Base-by-base conservation (phyloP, 805 yeast species). In the Wickerhamomyces strasburgensis region DNA sequence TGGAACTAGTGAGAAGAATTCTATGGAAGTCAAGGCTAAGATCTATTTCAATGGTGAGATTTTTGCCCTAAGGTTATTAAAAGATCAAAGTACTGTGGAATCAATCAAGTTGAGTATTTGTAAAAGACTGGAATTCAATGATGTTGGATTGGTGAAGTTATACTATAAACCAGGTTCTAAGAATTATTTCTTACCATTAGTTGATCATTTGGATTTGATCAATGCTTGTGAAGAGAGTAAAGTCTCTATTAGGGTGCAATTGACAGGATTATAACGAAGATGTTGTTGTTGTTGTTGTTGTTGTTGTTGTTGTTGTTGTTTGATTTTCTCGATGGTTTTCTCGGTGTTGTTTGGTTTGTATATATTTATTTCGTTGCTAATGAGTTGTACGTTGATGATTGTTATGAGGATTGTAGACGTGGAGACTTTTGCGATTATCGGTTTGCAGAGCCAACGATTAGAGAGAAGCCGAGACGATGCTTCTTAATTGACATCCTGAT, bases 11-110 rank as follows among this genome's bases (percentile, higher is more conserved):
- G 5, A 14, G 17, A 24, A 26, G 4, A 21, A 31, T 1, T 44
- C 39, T 21, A 11, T 7, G 16, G 27, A 18, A 17, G 27, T 48
- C 4, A 54, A 54, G 40, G 33, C 49, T n/a, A 54, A 54, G 23
- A 47, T 54, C 2, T 49, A 38, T 35, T 37, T 39, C 21, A 34
- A 44, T 19, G 47, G 46, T 25, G 59, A 54, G 31, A 54, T 53
- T 26, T 53, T 53, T 40, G 59, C 59, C 2, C 21, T 54, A 6
- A 47, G 42, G 31, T 21, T 21, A 7, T 35, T 48, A 14, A 41
- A 29, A 15, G 31, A 21, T 7, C 37, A 31, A 5, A 18, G 33
- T 1, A 28, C 29, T 2, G 28, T 53, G 11, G 14, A 28, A 3
- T 37, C 31, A 1, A 31, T 54, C 6, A 49, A 38, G 38, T 34